These are phyloP conservation scores for Annulohypoxylon moriforme DNA, from an alignment of 495 filamentous ascomycete species.

Conservation along the genomic window DNA sequence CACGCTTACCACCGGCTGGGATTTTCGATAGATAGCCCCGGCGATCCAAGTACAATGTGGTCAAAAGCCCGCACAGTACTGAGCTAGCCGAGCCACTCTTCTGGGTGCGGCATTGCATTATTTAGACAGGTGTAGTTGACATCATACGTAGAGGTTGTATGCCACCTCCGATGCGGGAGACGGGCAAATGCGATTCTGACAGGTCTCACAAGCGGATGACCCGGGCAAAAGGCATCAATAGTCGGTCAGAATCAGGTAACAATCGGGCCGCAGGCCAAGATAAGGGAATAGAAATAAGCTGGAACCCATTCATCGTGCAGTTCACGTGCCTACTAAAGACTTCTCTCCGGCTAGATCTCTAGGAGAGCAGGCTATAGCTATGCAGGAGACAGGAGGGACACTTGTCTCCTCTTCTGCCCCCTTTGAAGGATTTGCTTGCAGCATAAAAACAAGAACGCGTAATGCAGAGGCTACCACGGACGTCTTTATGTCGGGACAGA, in stretches of 20 bases:
- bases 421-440: slow-evolving; percentile 25
- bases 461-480: slow-evolving; percentile 35
- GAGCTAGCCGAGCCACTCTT: slow-evolving; percentile 14
- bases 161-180: slow-evolving; percentile 18
- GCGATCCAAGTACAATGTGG: slow-evolving; percentile 16
- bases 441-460: slow-evolving; percentile 8
- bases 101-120: not conserved
- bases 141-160: slow-evolving; percentile 21
- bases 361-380: slow-evolving; percentile 5
- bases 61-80: slow-evolving; percentile 2
- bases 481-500: slow-evolving; percentile 29
- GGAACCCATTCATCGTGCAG: slow-evolving; percentile 17
- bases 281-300: slow-evolving; percentile 18
- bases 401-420: not conserved
- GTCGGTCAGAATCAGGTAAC: slow-evolving; percentile 40
- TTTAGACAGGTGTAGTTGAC: slow-evolving; percentile 11
- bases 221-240: slow-evolving; percentile 14
- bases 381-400: slow-evolving; percentile 11
- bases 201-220: slow-evolving; percentile 25
- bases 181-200: slow-evolving; percentile 12
- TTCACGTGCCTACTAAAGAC: slow-evolving; percentile 2
- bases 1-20: slow-evolving; percentile 38
- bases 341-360: slow-evolving; percentile 10
- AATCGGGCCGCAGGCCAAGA: slow-evolving; percentile 40
- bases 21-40: not conserved